These are phyloP conservation scores for Effrenium voratum DNA, from an alignment of 73 alveolate species.

Conservation along the genomic window DNA sequence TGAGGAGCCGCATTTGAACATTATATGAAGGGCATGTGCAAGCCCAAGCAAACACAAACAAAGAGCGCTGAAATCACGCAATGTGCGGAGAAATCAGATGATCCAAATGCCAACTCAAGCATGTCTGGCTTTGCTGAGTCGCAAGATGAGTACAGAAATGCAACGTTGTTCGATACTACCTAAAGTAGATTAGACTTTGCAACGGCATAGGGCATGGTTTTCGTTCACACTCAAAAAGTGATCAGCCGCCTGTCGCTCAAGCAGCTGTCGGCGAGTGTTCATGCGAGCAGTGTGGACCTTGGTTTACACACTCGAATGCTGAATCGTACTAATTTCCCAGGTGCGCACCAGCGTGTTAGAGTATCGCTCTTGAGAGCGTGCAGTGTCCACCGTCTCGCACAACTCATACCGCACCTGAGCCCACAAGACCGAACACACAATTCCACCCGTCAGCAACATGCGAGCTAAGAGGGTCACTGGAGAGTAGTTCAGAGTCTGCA, in stretches of 20 bases:
- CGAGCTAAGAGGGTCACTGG: not conserved
- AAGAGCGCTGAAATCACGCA: too few relatives aligned
- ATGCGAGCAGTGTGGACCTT: conserved; percentile 88
- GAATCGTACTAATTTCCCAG: not conserved
- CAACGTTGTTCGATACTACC: too few relatives aligned
- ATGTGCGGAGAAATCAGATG: too few relatives aligned
- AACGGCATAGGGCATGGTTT: not conserved
- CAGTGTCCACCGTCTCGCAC: conserved; percentile 80
- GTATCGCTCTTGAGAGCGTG: conserved; percentile 83
- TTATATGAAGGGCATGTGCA: too few relatives aligned
- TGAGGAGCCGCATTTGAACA: too few relatives aligned
- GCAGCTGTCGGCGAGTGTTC: conserved; percentile 76
- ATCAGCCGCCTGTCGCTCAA: conserved; percentile 54
- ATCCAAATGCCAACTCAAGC: too few relatives aligned
- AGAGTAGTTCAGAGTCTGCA: conserved; percentile 85
- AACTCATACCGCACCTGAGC: conserved; percentile 55
- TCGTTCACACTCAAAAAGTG: not conserved
- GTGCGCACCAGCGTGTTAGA: conserved; percentile 36
- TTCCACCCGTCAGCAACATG: not conserved
- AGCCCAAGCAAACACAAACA: too few relatives aligned
- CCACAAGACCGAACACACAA: too few relatives aligned
- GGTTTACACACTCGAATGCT: not conserved
- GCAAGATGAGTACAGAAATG: too few relatives aligned
- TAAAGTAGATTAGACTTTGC: too few relatives aligned
- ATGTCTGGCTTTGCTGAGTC: too few relatives aligned